These are phyloP conservation scores for Melaleuca quinquenervia DNA, from an alignment of 345 rosid genomes.

Conservation along the genomic window DNA sequence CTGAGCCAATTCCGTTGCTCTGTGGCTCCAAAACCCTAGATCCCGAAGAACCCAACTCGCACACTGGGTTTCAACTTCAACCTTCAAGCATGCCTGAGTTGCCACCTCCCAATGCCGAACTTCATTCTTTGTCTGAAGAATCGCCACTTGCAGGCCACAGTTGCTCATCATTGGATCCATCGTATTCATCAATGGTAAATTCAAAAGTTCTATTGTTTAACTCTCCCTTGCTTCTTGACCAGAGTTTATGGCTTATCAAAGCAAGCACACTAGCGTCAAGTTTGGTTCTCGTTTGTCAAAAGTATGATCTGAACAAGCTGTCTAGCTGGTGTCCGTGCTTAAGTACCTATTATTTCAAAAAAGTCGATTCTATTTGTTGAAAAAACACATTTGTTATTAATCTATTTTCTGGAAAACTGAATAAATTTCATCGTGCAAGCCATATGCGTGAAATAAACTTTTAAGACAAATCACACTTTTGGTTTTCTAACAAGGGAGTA, in stretches of 20 bases:
- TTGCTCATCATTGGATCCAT: not conserved
- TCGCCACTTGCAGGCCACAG: not conserved
- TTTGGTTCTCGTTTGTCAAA: not conserved
- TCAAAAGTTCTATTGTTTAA: not conserved
- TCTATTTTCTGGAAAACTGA: not conserved
- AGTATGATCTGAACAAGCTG: not conserved
- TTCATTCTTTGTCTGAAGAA: not conserved
- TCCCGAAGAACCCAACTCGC: not conserved
- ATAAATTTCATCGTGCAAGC: not conserved
- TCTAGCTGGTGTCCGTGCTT: not conserved
- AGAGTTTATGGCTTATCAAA: not conserved
- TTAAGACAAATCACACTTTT: not conserved
- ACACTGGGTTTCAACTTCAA: not conserved
- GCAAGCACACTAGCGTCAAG: not conserved
- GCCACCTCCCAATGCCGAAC: not conserved
- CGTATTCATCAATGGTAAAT: not conserved
- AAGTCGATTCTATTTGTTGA: not conserved
- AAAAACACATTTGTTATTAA: not conserved
- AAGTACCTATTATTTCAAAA: not conserved
- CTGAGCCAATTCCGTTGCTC: slow-evolving; percentile 6
- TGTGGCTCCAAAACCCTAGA: slow-evolving; percentile 1
- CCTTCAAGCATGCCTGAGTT: not conserved
- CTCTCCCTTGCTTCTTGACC: not conserved
- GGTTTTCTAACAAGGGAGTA: not conserved
- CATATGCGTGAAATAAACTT: not conserved